Evolutionary conservation across 139 green algal species (phyloP), one percentile per base, ranked within the genome.

Genomic region (Tetradesmus lagerheimii): DNA sequence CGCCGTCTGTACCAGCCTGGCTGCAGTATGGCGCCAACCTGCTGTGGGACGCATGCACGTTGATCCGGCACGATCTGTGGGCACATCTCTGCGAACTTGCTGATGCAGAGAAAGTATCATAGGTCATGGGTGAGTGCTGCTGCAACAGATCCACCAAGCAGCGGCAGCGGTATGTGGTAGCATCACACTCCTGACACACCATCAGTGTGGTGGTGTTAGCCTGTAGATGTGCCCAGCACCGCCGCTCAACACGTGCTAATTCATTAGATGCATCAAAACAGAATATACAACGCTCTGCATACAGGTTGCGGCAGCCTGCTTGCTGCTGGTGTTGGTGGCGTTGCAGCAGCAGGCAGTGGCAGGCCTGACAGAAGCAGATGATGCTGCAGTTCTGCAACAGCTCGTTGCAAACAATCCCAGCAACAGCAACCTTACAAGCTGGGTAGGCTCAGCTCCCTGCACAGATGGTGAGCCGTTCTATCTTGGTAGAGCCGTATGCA

Each of bases 281-380:
- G 47, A 2, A 14, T 62, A 14, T 62, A 62, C 20, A 11, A 23
- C 3, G 57, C 31, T 20, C 0, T 71, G 57, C 23, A 0, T 71
- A 0, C 57, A 71, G 57, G 57, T 71, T 71, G 57, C 57, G n/a
- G 57, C 57, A 8, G 57, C 57, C 23, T 71, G 23, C 57, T 29
- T 79, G 71, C n/a, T 79, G 71, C 71, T 79, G 71, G 29, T 79
- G n/a, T 9, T 79, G 71, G 29, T 20, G 31, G 71, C 71, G 0
- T 79, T 38, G 1, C 82, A 79, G 53, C 82, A 38, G 45, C 80
- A 85, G 23, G n/a, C 35, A 38, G 53, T 16, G 25, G 31, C 35
- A 79, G 82, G 25, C n/a, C 23, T 39, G 31, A 77, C 35, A 78
- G 34, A 87, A 78, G 53, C 50, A 78, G 82, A 87, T 50, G 82